Evolutionary conservation across 257 asterid species (phyloP).

Genomic region (Scutellaria minor): DNA sequence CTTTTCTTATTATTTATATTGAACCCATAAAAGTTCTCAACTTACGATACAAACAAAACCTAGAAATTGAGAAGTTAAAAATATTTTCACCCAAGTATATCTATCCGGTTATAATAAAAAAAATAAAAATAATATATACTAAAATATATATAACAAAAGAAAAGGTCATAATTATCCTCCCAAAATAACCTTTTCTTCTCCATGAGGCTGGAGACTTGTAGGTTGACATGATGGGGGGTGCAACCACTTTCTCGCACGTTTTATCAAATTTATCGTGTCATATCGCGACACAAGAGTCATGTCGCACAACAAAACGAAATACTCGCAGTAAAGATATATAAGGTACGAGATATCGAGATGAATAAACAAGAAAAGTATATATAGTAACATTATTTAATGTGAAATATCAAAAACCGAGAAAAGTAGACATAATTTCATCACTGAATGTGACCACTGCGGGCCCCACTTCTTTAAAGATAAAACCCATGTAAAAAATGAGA

Average conservation of each 20-base stretch:
- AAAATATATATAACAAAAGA: background rate
- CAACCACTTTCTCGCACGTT: conserved; percentile 26
- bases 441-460: conserved; percentile 28
- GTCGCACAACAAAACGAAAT: background rate
- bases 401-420: background rate
- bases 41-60: too few species aligned
- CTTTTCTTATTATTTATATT: too few species aligned
- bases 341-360: conserved; percentile 17
- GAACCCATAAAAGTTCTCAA: too few species aligned
- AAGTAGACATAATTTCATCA: conserved; percentile 26
- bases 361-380: conserved; percentile 17
- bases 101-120: background rate
- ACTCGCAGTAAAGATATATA: background rate
- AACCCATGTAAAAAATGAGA: background rate
- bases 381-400: conserved; percentile 7
- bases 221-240: background rate
- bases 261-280: background rate
- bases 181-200: conserved; percentile 6
- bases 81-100: too few species aligned
- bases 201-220: conserved; percentile 20
- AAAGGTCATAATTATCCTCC: conserved; percentile 1
- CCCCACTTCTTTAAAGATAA: conserved; percentile 8
- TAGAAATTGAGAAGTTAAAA: too few species aligned
- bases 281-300: background rate
- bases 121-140: background rate